Evolutionary conservation across 2,329 filamentous ascomycete genomes (phyloP).

Genomic region (Ophiostoma sp.): DNA sequence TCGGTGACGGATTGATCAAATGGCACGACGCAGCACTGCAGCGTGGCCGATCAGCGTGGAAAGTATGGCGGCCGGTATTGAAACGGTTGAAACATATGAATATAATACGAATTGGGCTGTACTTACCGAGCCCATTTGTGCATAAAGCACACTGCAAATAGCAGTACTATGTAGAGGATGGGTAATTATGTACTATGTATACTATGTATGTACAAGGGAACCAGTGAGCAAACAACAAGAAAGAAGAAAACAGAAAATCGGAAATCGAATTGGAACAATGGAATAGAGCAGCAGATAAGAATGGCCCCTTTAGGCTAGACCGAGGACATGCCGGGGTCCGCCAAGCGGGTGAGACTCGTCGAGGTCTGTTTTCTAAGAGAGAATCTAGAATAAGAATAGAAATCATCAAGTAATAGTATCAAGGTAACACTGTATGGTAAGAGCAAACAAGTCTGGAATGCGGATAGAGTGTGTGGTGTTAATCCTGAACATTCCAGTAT

Average conservation of each 20-base stretch:
- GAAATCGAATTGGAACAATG: neutral
- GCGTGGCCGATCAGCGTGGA: neutral
- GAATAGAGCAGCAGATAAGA: neutral
- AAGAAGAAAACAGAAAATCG: neutral
- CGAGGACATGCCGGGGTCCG: conserved; percentile 4
- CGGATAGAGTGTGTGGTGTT: neutral
- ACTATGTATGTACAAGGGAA: too few species aligned
- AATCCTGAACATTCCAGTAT: neutral
- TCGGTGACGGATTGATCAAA: conserved; percentile 25
- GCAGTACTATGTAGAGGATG: too few species aligned
- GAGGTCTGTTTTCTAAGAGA: neutral
- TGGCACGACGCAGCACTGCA: conserved; percentile 22
- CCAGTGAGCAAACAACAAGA: neutral
- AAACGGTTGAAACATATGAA: neutral
- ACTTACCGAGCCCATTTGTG: too few species aligned
- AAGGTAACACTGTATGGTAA: neutral
- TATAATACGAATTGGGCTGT: neutral
- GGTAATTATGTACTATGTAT: neutral
- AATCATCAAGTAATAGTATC: neutral
- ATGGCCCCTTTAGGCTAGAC: conserved; percentile 17
- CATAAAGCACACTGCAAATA: neutral
- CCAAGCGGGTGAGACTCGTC: conserved; percentile 11
- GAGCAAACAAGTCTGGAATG: neutral
- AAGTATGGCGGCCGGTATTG: neutral
- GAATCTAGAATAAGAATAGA: neutral